Percentiles rank a stretch among this genome's conserved stretches.
Evolutionary conservation across 139 green algal genomes (phyloP).

Genomic region (Desmodesmus armatus): DNA sequence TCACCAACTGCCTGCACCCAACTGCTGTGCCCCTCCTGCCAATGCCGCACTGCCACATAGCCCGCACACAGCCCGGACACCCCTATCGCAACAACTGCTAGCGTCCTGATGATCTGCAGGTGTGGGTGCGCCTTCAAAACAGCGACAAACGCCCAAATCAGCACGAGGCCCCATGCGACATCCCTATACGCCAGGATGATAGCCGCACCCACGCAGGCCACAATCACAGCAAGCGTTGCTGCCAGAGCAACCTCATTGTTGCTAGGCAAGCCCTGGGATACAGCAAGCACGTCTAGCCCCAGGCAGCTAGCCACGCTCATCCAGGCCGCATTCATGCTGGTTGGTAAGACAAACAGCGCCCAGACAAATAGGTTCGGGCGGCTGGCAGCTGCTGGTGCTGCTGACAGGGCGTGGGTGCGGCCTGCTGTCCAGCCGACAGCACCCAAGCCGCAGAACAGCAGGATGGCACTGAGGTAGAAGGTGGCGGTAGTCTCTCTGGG

Average conservation of each 20-base stretch:
- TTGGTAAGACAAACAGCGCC: constrained; percentile 64
- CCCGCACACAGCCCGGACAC: background rate
- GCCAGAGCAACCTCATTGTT: constrained; percentile 7
- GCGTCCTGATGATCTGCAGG: background rate
- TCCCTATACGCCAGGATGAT: constrained; percentile 43
- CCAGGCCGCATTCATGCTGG: constrained; percentile 76
- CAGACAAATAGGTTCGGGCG: constrained; percentile 50
- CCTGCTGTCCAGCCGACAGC: background rate
- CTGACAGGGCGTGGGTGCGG: background rate
- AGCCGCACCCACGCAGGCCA: constrained; percentile 44
- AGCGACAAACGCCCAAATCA: constrained; percentile 63
- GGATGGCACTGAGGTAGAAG: constrained; percentile 59
- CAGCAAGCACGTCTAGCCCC: constrained; percentile 65
- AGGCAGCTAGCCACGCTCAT: constrained; percentile 69
- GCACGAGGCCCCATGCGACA: constrained; percentile 66
- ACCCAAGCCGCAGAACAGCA: constrained; percentile 46
- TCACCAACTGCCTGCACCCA: too few relatives aligned
- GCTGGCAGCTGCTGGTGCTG: constrained; percentile 31
- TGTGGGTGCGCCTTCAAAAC: constrained; percentile 5
- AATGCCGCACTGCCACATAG: background rate
- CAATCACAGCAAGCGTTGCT: constrained; percentile 45
- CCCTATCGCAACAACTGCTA: background rate
- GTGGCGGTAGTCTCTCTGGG: constrained; percentile 43
- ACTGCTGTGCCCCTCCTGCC: background rate
- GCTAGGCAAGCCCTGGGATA: constrained; percentile 19